Conservation (phyloP, 805 yeast genomes). For the Saturnispora gosingensis region DNA sequence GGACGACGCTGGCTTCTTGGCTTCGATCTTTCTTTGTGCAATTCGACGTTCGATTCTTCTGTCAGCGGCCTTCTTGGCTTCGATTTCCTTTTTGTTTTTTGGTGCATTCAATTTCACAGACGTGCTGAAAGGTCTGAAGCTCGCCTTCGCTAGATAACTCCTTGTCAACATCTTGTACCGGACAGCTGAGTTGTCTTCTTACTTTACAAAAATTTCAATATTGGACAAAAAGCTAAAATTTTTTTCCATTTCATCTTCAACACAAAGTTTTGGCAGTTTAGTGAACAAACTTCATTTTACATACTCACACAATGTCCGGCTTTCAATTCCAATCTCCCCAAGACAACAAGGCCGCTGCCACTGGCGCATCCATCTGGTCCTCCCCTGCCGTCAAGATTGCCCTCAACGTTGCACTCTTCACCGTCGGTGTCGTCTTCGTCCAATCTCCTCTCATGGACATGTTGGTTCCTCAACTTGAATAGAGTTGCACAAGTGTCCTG, state of each 20-base stretch:
- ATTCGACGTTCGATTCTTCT: constrained; percentile 21
- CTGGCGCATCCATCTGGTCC: constrained; percentile 43
- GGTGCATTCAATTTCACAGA: constrained; percentile 13
- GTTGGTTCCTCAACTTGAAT: constrained; percentile 59
- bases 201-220: background rate
- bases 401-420: constrained; percentile 54
- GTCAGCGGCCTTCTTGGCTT: constrained; percentile 20
- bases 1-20: constrained; percentile 34
- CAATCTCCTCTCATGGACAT: constrained; percentile 75
- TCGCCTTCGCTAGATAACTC: background rate
- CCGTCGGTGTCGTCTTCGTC: constrained; percentile 65
- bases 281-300: background rate
- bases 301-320: constrained; percentile 23
- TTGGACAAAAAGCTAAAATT: background rate
- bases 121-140: background rate
- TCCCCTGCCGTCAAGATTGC: constrained; percentile 60
- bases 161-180: background rate
- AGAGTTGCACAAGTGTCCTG: background rate
- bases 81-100: constrained; percentile 21
- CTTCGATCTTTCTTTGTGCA: constrained; percentile 24
- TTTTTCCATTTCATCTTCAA: background rate
- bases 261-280: background rate
- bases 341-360: constrained; percentile 17
- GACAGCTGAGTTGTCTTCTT: background rate
- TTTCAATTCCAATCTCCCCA: constrained; percentile 21